Conservation (phyloP, 345 rosid genomes). For the Clausena lansium region DNA sequence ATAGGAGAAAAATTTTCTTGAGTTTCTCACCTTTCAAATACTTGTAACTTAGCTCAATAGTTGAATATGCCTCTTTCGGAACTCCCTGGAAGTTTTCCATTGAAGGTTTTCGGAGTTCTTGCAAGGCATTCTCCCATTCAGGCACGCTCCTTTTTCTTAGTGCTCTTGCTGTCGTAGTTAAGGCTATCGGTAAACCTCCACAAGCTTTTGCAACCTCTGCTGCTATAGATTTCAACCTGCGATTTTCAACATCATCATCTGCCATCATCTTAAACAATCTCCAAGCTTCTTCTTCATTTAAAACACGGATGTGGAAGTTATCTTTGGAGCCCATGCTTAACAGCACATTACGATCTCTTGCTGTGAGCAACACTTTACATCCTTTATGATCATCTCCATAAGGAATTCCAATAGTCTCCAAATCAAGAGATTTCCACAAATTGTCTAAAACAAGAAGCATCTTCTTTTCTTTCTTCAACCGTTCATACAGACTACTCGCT, state of each 20-base stretch:
- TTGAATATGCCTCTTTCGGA: not conserved
- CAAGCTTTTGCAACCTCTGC: constrained; percentile 15
- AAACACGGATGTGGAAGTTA: not conserved
- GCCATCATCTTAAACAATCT: not conserved
- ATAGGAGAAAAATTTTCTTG: not conserved
- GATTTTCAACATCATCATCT: not conserved
- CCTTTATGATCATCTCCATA: no score
- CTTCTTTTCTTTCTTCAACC: not conserved
- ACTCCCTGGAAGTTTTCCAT: not conserved
- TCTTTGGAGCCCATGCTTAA: not conserved
- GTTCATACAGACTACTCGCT: no score
- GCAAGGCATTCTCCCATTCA: not conserved
- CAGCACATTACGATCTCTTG: not conserved
- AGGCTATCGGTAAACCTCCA: constrained; percentile 31
- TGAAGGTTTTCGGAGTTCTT: not conserved
- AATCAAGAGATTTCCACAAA: not conserved
- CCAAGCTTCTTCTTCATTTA: not conserved
- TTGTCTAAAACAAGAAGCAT: not conserved
- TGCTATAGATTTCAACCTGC: constrained; percentile 5
- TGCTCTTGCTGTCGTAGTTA: constrained; percentile 21
- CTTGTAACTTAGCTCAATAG: no score
- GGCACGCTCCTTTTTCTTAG: not conserved
- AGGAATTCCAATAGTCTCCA: not conserved
- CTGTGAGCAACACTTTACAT: not conserved
- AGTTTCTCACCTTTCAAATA: no score